These are phyloP conservation scores for Tricholoma furcatifolium DNA, from an alignment of 768 basidiomycete genomes.

Conservation along the genomic window DNA sequence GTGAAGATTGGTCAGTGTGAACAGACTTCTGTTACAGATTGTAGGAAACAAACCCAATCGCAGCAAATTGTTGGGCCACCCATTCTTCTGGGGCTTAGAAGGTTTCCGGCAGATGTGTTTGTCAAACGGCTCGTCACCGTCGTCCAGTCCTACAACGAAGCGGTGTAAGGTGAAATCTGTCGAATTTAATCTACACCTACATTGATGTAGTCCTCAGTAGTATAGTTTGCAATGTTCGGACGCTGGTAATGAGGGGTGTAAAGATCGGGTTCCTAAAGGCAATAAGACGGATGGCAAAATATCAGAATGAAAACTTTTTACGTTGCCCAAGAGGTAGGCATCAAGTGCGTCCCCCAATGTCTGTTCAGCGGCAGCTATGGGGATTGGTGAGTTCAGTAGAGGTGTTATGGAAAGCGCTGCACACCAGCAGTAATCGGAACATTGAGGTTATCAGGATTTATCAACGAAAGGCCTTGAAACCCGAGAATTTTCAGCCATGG, in stretches of 20 bases:
- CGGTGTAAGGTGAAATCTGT: not conserved
- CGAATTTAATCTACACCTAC: conserved; percentile 23
- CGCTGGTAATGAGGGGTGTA: conserved; percentile 44
- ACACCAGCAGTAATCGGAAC: conserved; percentile 28
- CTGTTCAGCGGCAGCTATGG: conserved; percentile 33
- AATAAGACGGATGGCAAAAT: not conserved
- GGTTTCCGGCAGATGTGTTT: conserved; percentile 36
- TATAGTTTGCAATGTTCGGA: conserved; percentile 44
- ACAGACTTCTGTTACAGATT: not conserved
- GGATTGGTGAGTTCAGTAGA: not conserved
- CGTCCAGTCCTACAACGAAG: conserved; percentile 37
- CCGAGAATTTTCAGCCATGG: not conserved
- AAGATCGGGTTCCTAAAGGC: conserved; percentile 56
- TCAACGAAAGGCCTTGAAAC: conserved; percentile 39
- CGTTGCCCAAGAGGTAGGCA: conserved; percentile 50
- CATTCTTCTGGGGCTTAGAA: conserved; percentile 36
- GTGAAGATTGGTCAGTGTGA: not conserved
- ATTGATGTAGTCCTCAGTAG: conserved; percentile 42
- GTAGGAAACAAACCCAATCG: conserved; percentile 37
- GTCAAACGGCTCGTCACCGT: conserved; percentile 32
- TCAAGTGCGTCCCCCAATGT: conserved; percentile 39
- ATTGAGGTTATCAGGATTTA: conserved; percentile 35
- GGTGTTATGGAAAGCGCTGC: not conserved
- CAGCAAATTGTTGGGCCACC: conserved; percentile 54
- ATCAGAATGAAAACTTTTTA: conserved; percentile 12